Percentiles rank a stretch among this genome's conserved stretches.
phyloP scores from a whole-genome alignment of 352 stramenopile genomes.

The Pythium guiyangense region DNA sequence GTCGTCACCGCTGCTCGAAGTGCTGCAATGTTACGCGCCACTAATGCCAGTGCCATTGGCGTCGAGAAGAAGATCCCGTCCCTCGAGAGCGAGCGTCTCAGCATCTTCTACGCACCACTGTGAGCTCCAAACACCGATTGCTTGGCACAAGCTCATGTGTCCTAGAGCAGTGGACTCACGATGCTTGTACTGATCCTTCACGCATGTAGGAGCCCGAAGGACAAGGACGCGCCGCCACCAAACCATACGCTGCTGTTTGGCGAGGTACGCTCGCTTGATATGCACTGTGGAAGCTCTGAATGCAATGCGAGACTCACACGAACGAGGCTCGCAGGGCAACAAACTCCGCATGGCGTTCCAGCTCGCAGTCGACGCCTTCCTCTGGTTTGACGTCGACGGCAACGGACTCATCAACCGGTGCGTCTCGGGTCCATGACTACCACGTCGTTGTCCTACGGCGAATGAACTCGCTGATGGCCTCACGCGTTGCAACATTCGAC shows the following conservation, averaged over 20 bases:
- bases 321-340: slow-evolving; percentile 37
- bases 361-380: slow-evolving; percentile 75
- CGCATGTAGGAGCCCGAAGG: slow-evolving; percentile 1
- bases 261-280: slow-evolving; percentile 26
- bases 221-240: slow-evolving; percentile 1
- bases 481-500: background rate
- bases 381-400: slow-evolving; percentile 83
- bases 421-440: background rate
- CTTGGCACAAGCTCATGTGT: too few species aligned
- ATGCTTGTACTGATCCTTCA: background rate
- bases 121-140: slow-evolving; percentile 11
- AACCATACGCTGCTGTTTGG: slow-evolving; percentile 59
- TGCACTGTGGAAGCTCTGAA: background rate
- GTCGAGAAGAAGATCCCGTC: slow-evolving; percentile 65
- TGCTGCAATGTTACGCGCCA: background rate
- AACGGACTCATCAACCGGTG: slow-evolving; percentile 74
- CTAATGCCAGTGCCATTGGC: background rate
- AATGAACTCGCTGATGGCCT: background rate
- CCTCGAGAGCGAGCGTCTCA: slow-evolving; percentile 57
- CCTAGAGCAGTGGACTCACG: too few species aligned
- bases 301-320: background rate
- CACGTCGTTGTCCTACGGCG: too few species aligned
- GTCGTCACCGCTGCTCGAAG: background rate
- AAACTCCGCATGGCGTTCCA: slow-evolving; percentile 79
- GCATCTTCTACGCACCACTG: slow-evolving; percentile 82